Evolutionary conservation across 495 filamentous ascomycete genomes (phyloP).

Genomic region (Aspergillus carlsbadensis): DNA sequence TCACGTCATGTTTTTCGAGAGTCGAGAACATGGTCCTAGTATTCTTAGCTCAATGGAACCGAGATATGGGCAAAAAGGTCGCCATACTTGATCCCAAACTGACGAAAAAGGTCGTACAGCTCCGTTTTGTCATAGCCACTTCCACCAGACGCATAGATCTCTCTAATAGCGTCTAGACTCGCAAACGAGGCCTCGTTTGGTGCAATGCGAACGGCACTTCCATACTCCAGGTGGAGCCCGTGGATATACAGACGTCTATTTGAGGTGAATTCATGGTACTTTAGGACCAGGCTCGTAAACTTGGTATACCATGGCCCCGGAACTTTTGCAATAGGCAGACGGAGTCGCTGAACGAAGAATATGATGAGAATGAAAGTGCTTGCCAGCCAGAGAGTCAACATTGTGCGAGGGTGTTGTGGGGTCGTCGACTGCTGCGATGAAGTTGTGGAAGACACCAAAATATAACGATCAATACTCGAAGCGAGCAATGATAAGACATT

Average conservation of each 20-base stretch:
- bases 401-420: constrained; percentile 10
- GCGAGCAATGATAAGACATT: too few relatives aligned
- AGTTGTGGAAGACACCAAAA: too few relatives aligned
- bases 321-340: constrained; percentile 24
- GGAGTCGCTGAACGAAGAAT: constrained; percentile 13
- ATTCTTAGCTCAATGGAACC: constrained; percentile 4
- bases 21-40: constrained; percentile 61
- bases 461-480: too few relatives aligned
- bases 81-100: constrained; percentile 51
- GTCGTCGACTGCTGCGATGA: too few relatives aligned
- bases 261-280: constrained; percentile 56
- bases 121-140: constrained; percentile 70
- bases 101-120: constrained; percentile 62
- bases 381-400: constrained; percentile 27
- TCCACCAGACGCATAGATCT: constrained; percentile 64
- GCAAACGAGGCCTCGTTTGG: constrained; percentile 64
- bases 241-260: constrained; percentile 57
- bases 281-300: constrained; percentile 53
- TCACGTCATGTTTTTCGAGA: constrained; percentile 52
- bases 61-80: constrained; percentile 9
- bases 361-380: constrained; percentile 10
- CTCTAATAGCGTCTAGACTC: constrained; percentile 55
- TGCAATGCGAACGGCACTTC: constrained; percentile 54
- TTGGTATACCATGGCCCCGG: constrained; percentile 54
- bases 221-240: constrained; percentile 53